Percentiles rank a stretch among this genome's conserved stretches.
These are phyloP conservation scores for Aspergillus oerlinghausenensis DNA, from an alignment of 2,329 filamentous ascomycete species.

Conservation along the genomic window DNA sequence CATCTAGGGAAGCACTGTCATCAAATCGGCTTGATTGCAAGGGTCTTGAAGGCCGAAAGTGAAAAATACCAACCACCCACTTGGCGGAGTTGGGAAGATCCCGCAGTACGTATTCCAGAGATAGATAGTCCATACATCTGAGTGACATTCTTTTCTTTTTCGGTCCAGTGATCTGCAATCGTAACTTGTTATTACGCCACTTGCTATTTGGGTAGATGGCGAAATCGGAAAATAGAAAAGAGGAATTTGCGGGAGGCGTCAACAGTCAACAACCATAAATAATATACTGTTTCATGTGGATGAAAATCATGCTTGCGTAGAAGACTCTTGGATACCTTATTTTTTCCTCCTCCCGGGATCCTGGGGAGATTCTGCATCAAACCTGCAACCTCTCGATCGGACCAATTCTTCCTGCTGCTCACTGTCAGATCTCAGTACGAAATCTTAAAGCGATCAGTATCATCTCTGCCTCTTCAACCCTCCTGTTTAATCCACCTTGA, in stretches of 20 bases:
- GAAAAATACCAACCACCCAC: slow-evolving; percentile 13
- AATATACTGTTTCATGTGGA: not conserved
- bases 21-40: not conserved
- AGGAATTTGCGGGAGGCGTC: not conserved
- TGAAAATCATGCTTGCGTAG: not conserved
- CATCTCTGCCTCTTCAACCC: not conserved
- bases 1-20: not conserved
- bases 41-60: not conserved
- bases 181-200: not conserved
- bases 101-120: not conserved
- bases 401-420: not conserved
- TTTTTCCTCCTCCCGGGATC: not conserved
- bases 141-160: slow-evolving; percentile 13
- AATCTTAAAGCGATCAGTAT: not conserved
- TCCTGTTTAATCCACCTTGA: not conserved
- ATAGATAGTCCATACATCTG: slow-evolving; percentile 7
- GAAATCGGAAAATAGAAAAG: not conserved
- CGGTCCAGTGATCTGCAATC: slow-evolving; percentile 13
- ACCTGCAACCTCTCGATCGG: not conserved
- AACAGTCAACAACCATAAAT: not conserved
- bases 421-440: too few species aligned
- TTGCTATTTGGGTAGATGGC: not conserved
- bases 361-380: not conserved
- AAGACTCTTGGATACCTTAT: not conserved
- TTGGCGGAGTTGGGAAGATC: not conserved